Base-by-base conservation (phyloP, 208 protist genomes). In the Trypanosoma rangeli region DNA sequence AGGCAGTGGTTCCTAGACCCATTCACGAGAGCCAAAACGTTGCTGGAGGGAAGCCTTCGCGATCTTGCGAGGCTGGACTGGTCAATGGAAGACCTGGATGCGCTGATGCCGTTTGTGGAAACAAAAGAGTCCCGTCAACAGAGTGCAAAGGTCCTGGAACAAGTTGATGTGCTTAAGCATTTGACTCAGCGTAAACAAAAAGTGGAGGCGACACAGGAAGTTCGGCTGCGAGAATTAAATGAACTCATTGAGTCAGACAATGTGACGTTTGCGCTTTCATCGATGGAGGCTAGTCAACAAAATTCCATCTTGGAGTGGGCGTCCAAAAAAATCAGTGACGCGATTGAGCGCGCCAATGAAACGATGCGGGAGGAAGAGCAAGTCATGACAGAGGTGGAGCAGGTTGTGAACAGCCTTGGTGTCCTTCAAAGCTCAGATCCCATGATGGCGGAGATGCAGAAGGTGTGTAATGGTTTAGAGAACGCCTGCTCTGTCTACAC, bases 61-160 rank as follows among this genome's bases (percentile, higher is more conserved):
- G 64, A 89, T 68, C 69, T 94, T 18, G 80, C 86, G 4, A 84
- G 87, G 15, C 71, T 96, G 15, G 86, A 90, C 68, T 93, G 82
- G 83, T 64, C 82, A 9, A 86, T 90, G 60, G 46, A 10, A 8
- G 91, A 96, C 57, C 57, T 96, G 28, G 88, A 96, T 59, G 80
- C 83, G 20, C 80, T 96, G 31, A 93, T 96, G 86, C 91, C 91
- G 0, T 93, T 88, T 76, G 73, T 82, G 29, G 77, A 88, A 35
- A 86, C 82, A 18, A 85, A 86, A 64, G 87, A 89, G 62, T 79
- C 82, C 13, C 74, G 78, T 22, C 67, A 89, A 67, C 81, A 88
- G 78, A 82, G 78, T 29, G 50, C 53, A 61, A 86, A 85, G 67
- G 82, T 93, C 28, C 67, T 84, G 73, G 61, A 73, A 33, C 64